Evolutionary conservation across 1,139 yeast species (phyloP).

Genomic region (Saccharomycopsis hybrid): DNA sequence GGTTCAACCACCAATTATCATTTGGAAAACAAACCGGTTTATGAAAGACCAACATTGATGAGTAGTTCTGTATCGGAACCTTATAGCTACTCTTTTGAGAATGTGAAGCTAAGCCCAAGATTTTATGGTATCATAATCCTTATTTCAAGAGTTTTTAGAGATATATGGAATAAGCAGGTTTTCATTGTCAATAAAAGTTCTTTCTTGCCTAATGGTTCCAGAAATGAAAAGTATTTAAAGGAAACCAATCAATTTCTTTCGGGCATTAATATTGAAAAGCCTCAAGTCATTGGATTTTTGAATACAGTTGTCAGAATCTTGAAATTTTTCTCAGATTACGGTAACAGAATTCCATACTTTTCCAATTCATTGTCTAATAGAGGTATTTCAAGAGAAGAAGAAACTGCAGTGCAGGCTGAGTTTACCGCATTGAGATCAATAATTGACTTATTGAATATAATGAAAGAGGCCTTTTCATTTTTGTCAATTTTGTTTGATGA

Average conservation of each 20-base stretch:
- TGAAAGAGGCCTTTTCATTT: conserved; percentile 88
- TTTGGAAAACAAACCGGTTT: conserved; percentile 19
- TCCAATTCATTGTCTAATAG: conserved; percentile 24
- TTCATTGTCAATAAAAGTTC: conserved; percentile 43
- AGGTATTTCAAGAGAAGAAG: conserved; percentile 31
- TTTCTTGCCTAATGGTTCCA: conserved; percentile 33
- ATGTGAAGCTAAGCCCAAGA: conserved; percentile 82
- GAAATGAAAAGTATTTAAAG: conserved; percentile 37
- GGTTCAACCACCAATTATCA: conserved; percentile 9
- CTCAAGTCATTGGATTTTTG: conserved; percentile 56
- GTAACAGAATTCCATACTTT: conserved; percentile 60
- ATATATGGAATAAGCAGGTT: conserved; percentile 69
- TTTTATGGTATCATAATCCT: conserved; percentile 87
- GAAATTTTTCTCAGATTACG: conserved; percentile 48
- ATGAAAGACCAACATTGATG: conserved; percentile 1
- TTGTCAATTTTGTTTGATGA: conserved; percentile 78
- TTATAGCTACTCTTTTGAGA: conserved; percentile 40
- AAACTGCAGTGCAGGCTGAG: conserved; percentile 83
- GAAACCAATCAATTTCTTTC: conserved; percentile 40
- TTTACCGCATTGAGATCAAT: conserved; percentile 82
- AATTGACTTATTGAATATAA: conserved; percentile 64
- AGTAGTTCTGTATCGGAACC: background rate
- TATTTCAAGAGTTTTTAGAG: conserved; percentile 69
- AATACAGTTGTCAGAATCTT: conserved; percentile 55
- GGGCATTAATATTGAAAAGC: conserved; percentile 44